Evolutionary conservation across 2,329 filamentous ascomycete genomes (phyloP), one percentile per base, ranked within the genome.

Genomic region (Catunica adiposa): DNA sequence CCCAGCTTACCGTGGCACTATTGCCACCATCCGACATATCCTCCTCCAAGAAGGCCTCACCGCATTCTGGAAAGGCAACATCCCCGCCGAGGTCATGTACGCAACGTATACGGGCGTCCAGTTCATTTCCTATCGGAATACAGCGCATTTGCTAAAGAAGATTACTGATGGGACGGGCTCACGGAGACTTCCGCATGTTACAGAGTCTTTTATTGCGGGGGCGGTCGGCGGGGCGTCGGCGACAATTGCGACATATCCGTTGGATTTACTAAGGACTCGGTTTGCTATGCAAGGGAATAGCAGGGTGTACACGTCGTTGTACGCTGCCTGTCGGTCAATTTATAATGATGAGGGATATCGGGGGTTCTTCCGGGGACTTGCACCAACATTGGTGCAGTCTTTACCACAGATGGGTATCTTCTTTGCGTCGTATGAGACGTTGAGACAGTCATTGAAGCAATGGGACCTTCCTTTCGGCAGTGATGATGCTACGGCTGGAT

Each of bases 401-500:
- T 80, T 95, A 8, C 92, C 92, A 1, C 94, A 90, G 67, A 98
- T 98, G 92, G 92, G 92, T 14, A 74, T 95, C 1, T 97, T 98
- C 72, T 98, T 98, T 69, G 79, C 86, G 34, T 78, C 81, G 42
- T 98, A 97, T 70, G 92, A 98, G 68, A 74, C 76, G 8, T 70
- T 94, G 53, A 75, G 86, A 4, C 66, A 79, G 5, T 77, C 76
- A 0, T 67, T 90, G 48, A 71, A 72, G 5, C 64, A 65, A 4
- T 62, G 81, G 17, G 66, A 76, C 8, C 66, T 86, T 61, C 83
- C 82, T 0, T 83, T 84, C 66, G 86, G 89, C 20, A 83, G 82
- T 15, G 84, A 84, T 1, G 89, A 97, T 67, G 92, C 90, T 0
- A 77, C 82, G 0, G 86, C 90, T 1, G 92, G 92, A 4, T 74